A percentile compares a stretch with the other conserved stretches of the same genome.
These are phyloP conservation scores for Phialophora tarda DNA, from an alignment of 2,329 filamentous ascomycete species.

Conservation along the genomic window DNA sequence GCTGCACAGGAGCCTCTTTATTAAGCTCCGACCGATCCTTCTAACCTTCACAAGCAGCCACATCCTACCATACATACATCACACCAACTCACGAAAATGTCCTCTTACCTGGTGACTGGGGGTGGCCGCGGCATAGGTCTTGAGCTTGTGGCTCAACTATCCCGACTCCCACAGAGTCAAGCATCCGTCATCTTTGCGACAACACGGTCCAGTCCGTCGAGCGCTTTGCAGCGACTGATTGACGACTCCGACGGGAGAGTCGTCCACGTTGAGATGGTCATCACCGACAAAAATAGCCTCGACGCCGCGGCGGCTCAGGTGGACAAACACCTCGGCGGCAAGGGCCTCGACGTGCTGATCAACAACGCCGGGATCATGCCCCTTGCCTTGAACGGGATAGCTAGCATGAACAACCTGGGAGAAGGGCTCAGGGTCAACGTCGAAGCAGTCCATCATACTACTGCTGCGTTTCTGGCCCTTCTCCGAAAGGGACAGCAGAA, in stretches of 20 bases:
- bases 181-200: slow-evolving; percentile 52
- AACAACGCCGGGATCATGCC: slow-evolving; percentile 52
- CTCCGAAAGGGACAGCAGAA: slow-evolving; percentile 49
- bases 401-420: slow-evolving; percentile 46
- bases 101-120: slow-evolving; percentile 45
- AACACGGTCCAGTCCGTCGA: slow-evolving; percentile 45
- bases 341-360: slow-evolving; percentile 55
- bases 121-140: slow-evolving; percentile 46
- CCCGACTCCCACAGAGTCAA: slow-evolving; percentile 42
- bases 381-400: slow-evolving; percentile 32
- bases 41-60: background rate
- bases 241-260: slow-evolving; percentile 46
- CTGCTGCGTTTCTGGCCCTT: slow-evolving; percentile 48
- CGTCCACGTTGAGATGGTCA: slow-evolving; percentile 47
- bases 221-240: slow-evolving; percentile 46
- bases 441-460: slow-evolving; percentile 49
- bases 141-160: slow-evolving; percentile 43
- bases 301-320: slow-evolving; percentile 45
- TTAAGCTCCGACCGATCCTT: background rate
- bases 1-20: too few relatives aligned
- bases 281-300: slow-evolving; percentile 46
- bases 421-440: slow-evolving; percentile 53
- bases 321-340: slow-evolving; percentile 44
- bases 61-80: background rate
- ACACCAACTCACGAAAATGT: slow-evolving; percentile 39